A percentile compares a stretch with the other conserved stretches of the same genome.
Conservation (phyloP, 768 basidiomycete species). For the Rhizopogon vulgaris region DNA sequence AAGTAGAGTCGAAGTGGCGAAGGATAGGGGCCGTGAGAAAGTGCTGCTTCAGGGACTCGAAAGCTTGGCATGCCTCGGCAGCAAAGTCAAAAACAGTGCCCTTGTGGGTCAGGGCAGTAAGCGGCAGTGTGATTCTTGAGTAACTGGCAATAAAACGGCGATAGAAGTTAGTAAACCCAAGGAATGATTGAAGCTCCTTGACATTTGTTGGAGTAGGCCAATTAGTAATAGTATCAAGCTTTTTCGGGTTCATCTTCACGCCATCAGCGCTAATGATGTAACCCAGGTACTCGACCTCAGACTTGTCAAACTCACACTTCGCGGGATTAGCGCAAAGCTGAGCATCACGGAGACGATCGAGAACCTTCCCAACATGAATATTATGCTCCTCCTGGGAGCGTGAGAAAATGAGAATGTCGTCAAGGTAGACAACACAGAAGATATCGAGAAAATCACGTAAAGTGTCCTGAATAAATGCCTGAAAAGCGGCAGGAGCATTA, state of each 20-base stretch:
- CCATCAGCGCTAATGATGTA: slow-evolving; percentile 27
- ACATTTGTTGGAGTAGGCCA: slow-evolving; percentile 23
- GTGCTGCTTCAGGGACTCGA: slow-evolving; percentile 12
- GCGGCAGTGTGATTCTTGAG: slow-evolving; percentile 24
- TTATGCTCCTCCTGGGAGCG: slow-evolving; percentile 26
- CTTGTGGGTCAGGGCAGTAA: slow-evolving; percentile 25
- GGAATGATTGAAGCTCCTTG: slow-evolving; percentile 20
- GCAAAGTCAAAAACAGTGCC: slow-evolving; percentile 19
- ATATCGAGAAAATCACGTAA: slow-evolving; percentile 32
- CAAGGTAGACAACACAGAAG: slow-evolving; percentile 36
- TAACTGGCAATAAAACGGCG: slow-evolving; percentile 30
- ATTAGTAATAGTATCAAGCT: slow-evolving; percentile 27
- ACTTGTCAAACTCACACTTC: slow-evolving; percentile 32
- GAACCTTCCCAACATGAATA: slow-evolving; percentile 25
- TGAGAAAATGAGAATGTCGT: slow-evolving; percentile 41
- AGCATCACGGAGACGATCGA: slow-evolving; percentile 23
- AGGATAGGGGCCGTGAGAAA: slow-evolving; percentile 16
- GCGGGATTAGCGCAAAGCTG: slow-evolving; percentile 22
- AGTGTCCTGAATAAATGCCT: slow-evolving; percentile 36
- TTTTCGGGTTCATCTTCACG: slow-evolving; percentile 33
- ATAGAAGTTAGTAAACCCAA: slow-evolving; percentile 29
- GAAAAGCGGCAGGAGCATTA: slow-evolving; percentile 37
- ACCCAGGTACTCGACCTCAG: slow-evolving; percentile 36
- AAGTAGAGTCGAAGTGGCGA: slow-evolving; percentile 10
- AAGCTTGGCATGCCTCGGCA: slow-evolving; percentile 11